These are phyloP conservation scores for Fomitopsis pinicola DNA, from an alignment of 1,284 basidiomycete genomes.

Conservation along the genomic window DNA sequence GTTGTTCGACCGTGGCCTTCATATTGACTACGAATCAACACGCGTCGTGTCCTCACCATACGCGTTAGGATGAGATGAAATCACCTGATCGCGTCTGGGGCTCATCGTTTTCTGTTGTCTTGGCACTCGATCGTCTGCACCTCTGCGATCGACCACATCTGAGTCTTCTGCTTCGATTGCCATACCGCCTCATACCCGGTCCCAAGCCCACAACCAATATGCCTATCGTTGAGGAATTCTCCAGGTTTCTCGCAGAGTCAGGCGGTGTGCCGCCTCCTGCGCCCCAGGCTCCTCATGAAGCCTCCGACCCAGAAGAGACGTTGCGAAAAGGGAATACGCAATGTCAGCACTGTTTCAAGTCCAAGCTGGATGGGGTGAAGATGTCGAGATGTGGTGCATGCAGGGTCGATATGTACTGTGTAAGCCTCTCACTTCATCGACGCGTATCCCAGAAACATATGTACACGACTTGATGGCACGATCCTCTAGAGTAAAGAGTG, in stretches of 20 bases:
- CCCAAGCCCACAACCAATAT: too few relatives aligned
- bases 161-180: too few relatives aligned
- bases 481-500: slow-evolving; percentile 19
- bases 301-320: slow-evolving; percentile 9
- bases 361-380: slow-evolving; percentile 8
- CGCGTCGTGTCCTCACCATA: not conserved
- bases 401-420: slow-evolving; percentile 20
- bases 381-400: slow-evolving; percentile 16
- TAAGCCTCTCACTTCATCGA: not conserved
- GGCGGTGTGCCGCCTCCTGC: slow-evolving; percentile 1
- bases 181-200: too few relatives aligned
- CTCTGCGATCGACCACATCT: too few relatives aligned
- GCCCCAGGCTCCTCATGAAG: slow-evolving; percentile 7
- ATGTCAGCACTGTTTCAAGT: slow-evolving; percentile 18
- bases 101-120: too few relatives aligned
- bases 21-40: too few relatives aligned
- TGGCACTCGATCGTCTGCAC: too few relatives aligned
- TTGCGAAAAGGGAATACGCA: slow-evolving; percentile 14
- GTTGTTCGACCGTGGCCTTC: too few relatives aligned
- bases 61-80: not conserved
- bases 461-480: not conserved
- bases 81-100: not conserved
- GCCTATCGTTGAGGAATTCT: not conserved
- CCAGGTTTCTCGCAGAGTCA: not conserved
- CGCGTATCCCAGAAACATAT: not conserved